Conservation (phyloP, 1,284 basidiomycete species). For the Ustilago loliicola region DNA sequence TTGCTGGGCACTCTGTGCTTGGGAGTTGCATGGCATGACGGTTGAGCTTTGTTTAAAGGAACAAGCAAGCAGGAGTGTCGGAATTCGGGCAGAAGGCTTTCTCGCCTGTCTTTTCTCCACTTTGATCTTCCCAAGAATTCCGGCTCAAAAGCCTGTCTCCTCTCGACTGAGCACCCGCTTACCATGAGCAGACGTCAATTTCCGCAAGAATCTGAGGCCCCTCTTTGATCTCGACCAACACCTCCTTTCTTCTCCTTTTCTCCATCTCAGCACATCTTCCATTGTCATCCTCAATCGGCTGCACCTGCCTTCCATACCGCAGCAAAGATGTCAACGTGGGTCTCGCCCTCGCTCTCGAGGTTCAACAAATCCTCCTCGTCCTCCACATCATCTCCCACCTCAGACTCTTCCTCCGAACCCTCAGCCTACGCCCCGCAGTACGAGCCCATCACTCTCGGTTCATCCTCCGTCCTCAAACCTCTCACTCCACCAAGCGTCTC, state of each 20-base stretch:
- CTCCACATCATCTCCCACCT: slow-evolving; percentile 1
- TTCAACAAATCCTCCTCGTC: slow-evolving; percentile 23
- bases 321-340: slow-evolving; percentile 39
- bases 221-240: background rate
- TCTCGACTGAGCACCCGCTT: slow-evolving; percentile 33
- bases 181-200: slow-evolving; percentile 6
- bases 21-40: background rate
- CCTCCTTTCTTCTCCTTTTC: background rate
- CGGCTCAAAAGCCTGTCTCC: background rate
- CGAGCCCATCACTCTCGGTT: slow-evolving; percentile 43
- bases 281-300: background rate
- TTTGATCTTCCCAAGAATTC: background rate
- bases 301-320: background rate
- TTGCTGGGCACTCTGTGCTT: background rate
- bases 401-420: background rate
- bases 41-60: background rate
- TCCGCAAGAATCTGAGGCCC: background rate
- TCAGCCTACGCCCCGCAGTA: slow-evolving; percentile 24
- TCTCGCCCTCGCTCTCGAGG: slow-evolving; percentile 41
- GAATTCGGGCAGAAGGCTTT: slow-evolving; percentile 14
- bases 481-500: slow-evolving; percentile 42
- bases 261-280: background rate
- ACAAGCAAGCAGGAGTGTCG: slow-evolving; percentile 1
- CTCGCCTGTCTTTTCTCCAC: slow-evolving; percentile 5
- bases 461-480: slow-evolving; percentile 33